phyloP scores from a whole-genome alignment of 306 rosid genomes.

The Quercus mongolica region DNA sequence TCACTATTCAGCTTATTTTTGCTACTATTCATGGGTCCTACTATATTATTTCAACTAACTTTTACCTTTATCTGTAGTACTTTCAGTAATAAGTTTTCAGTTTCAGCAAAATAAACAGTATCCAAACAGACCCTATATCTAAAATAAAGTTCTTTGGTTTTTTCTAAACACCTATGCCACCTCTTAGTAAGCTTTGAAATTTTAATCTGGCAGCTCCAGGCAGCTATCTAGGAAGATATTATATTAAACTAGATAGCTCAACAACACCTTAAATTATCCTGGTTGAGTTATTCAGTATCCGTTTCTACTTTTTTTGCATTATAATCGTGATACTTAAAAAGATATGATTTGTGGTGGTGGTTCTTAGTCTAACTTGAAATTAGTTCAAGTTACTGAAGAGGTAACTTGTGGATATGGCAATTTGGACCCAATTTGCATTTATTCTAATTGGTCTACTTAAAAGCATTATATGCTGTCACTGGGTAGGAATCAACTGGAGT shows the following conservation, averaged over 20 bases:
- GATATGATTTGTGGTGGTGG: neutral
- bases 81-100: too few species aligned
- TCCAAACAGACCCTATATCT: neutral
- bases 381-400: neutral
- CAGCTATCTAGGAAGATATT: neutral
- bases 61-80: too few species aligned
- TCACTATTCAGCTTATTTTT: too few species aligned
- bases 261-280: neutral
- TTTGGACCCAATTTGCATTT: neutral
- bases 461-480: neutral
- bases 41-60: too few species aligned
- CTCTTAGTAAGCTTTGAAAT: neutral
- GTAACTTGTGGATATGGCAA: neutral
- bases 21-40: too few species aligned
- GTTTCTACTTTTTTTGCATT: neutral
- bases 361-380: neutral
- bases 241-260: neutral
- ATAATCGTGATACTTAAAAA: neutral
- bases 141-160: neutral
- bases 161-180: neutral
- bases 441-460: neutral
- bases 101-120: too few species aligned
- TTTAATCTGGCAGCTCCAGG: neutral
- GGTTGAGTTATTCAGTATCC: neutral
- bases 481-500: neutral